These are phyloP conservation scores for Hypsizygus ulmarius DNA, from an alignment of 1,284 basidiomycete species.

Conservation along the genomic window DNA sequence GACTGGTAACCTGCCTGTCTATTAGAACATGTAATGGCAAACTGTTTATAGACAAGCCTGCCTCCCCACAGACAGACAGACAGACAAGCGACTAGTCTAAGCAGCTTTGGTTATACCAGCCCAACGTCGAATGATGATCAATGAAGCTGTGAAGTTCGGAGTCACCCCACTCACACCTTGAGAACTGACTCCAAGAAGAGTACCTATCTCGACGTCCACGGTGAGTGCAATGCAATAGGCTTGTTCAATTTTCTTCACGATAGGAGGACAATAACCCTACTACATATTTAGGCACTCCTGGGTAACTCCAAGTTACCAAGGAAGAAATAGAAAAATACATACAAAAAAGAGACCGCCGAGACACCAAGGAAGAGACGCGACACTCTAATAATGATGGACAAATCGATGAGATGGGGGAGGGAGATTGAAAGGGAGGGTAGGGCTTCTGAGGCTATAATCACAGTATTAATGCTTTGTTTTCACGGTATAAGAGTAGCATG, in stretches of 20 bases:
- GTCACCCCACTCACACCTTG: no score
- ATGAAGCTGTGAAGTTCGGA: no score
- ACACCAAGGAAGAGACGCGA: slow-evolving; percentile 8
- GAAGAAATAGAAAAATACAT: slow-evolving; percentile 8
- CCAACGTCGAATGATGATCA: no score
- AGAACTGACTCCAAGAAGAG: no score
- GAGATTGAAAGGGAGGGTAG: not conserved
- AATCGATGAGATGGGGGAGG: slow-evolving; percentile 9
- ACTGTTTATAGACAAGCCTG: no score
- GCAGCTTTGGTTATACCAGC: no score
- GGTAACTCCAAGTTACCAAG: slow-evolving; percentile 7
- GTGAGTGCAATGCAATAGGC: not conserved
- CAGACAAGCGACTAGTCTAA: no score
- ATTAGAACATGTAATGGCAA: no score
- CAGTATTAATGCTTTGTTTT: no score
- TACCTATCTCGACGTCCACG: not conserved
- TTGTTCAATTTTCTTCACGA: slow-evolving; percentile 11
- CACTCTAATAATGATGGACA: slow-evolving; percentile 17
- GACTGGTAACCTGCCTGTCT: no score
- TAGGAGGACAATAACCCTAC: slow-evolving; percentile 3
- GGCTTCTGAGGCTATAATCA: not conserved
- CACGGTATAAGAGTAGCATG: not conserved
- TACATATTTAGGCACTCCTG: slow-evolving; percentile 15
- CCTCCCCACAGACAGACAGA: no score
- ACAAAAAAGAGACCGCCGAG: slow-evolving; percentile 5